Conservation (phyloP, 2,329 filamentous ascomycete genomes). For the Lasiodiplodia sp. region DNA sequence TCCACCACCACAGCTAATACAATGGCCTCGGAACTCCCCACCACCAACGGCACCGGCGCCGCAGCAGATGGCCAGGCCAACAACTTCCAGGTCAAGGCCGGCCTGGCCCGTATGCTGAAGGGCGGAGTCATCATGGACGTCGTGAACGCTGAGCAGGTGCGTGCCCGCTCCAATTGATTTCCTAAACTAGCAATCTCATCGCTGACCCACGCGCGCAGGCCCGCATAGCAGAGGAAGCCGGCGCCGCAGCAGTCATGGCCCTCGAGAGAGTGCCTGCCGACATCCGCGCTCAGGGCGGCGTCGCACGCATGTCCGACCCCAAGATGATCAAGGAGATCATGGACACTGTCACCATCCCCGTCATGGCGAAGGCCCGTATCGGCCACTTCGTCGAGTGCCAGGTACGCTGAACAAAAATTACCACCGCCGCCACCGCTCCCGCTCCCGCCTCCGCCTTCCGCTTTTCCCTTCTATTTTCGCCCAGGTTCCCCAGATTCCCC, state of each 20-base stretch:
- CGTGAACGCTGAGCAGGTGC: slow-evolving; percentile 82
- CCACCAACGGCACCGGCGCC: slow-evolving; percentile 52
- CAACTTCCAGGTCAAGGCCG: slow-evolving; percentile 90
- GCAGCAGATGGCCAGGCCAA: slow-evolving; percentile 54
- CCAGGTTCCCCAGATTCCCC: not conserved
- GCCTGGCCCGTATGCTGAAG: slow-evolving; percentile 97
- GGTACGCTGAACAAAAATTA: slow-evolving; percentile 49
- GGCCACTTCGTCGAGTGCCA: slow-evolving; percentile 98
- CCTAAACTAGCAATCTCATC: not conserved
- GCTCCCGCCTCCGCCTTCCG: slow-evolving; percentile 9
- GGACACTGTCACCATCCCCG: slow-evolving; percentile 91
- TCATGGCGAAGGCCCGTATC: slow-evolving; percentile 99
- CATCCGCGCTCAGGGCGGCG: slow-evolving; percentile 89
- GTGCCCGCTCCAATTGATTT: slow-evolving; percentile 17
- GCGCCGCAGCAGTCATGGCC: slow-evolving; percentile 96
- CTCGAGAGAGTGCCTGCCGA: slow-evolving; percentile 97
- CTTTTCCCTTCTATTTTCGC: not conserved
- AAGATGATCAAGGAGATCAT: slow-evolving; percentile 95
- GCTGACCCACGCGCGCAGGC: slow-evolving; percentile 61
- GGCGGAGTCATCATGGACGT: slow-evolving; percentile 99
- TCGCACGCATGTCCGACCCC: slow-evolving; percentile 96
- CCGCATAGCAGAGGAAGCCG: slow-evolving; percentile 95
- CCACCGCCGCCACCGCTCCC: slow-evolving; percentile 5
- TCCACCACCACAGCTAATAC: not conserved
- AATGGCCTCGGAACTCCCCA: slow-evolving; percentile 59